phyloP scores from a whole-genome alignment of 352 stramenopile species.

The Pythium folliculosum region DNA sequence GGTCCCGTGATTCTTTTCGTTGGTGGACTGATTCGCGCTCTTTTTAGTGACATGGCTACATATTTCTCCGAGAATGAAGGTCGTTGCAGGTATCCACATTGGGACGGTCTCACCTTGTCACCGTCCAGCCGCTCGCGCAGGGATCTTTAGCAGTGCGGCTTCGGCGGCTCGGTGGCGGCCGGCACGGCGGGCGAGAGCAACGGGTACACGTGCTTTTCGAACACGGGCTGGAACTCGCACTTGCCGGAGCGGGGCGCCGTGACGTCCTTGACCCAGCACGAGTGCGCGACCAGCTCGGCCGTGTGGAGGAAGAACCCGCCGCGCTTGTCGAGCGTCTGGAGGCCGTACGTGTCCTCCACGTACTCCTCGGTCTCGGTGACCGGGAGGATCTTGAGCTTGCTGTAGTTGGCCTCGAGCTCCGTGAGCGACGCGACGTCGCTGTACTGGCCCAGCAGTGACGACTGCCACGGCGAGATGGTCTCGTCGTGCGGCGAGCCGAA shows the following conservation, averaged over 20 bases:
- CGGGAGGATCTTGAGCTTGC: constrained; percentile 35
- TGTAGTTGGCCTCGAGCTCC: constrained; percentile 37
- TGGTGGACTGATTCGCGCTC: background rate
- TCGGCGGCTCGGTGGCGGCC: background rate
- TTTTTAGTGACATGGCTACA: constrained; percentile 14
- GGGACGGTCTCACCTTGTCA: background rate
- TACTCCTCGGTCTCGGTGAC: constrained; percentile 46
- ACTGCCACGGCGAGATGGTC: constrained; percentile 42
- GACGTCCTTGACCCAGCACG: constrained; percentile 36
- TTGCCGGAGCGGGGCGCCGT: background rate
- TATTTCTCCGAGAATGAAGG: background rate
- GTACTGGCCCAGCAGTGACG: constrained; percentile 33
- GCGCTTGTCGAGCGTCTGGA: constrained; percentile 37
- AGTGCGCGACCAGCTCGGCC: constrained; percentile 34
- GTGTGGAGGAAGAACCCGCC: constrained; percentile 31
- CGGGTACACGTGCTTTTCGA: constrained; percentile 43
- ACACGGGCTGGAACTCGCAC: constrained; percentile 44
- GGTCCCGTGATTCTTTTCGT: background rate
- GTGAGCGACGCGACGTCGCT: constrained; percentile 27
- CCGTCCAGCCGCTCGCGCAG: background rate
- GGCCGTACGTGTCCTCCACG: constrained; percentile 39
- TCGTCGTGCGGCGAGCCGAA: constrained; percentile 38
- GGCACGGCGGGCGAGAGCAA: constrained; percentile 9
- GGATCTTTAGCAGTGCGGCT: background rate
- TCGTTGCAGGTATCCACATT: no score